Conservation (phyloP, 1,284 basidiomycete species). For the Sporisorium reilianum region DNA sequence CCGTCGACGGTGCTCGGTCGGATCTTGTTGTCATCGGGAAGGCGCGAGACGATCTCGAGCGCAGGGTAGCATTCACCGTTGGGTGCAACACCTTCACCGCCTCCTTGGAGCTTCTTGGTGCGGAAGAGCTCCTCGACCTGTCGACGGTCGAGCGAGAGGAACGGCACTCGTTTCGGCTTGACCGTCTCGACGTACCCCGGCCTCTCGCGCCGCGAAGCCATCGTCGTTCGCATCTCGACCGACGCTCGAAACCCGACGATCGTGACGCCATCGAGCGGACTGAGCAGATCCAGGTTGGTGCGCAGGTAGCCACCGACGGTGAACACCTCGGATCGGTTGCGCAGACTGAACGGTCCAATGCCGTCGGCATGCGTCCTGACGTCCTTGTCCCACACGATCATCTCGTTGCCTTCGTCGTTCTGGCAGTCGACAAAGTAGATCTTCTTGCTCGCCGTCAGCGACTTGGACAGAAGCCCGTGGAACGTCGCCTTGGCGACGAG, state of each 20-base stretch:
- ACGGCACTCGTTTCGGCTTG: conserved; percentile 14
- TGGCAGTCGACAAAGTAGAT: conserved; percentile 45
- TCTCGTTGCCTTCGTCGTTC: conserved; percentile 31
- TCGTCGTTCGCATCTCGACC: conserved; percentile 16
- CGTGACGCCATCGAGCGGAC: conserved; percentile 21
- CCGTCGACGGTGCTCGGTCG: conserved; percentile 32
- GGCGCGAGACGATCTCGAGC: conserved; percentile 22
- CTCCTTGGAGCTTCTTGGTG: conserved; percentile 15
- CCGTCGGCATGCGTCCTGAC: conserved; percentile 33
- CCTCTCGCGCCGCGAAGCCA: conserved; percentile 21
- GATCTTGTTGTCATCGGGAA: conserved; percentile 34
- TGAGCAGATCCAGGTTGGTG: conserved; percentile 31
- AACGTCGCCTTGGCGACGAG: conserved; percentile 37
- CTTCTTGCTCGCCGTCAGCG: conserved; percentile 28
- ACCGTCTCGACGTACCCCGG: conserved; percentile 23
- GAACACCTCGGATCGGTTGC: conserved; percentile 31
- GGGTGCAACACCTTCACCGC: conserved; percentile 21
- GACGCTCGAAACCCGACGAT: conserved; percentile 23
- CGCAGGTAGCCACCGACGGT: conserved; percentile 41
- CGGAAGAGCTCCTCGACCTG: conserved; percentile 26
- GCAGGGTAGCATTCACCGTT: conserved; percentile 28
- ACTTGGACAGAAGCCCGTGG: conserved; percentile 18
- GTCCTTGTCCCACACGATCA: conserved; percentile 35
- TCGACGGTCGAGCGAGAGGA: conserved; percentile 22
- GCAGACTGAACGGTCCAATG: conserved; percentile 26